Evolutionary conservation across 495 filamentous ascomycete species (phyloP), one percentile per base, ranked within the genome.

Genomic region (Glarea lozoyensis): DNA sequence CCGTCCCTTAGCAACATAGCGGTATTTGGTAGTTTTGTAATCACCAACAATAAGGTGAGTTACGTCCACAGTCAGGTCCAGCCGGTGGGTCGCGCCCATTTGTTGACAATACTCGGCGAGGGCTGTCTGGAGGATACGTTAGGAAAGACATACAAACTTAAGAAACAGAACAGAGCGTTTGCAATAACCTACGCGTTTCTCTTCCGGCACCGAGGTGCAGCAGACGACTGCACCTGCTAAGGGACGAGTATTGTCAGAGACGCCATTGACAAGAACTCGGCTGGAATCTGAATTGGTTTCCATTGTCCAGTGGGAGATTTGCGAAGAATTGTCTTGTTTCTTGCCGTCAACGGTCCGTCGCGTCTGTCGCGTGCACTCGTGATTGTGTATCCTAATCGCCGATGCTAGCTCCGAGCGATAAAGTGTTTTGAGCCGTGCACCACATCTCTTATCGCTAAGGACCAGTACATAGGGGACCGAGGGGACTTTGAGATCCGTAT

Each of bases 1-100:
- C 21, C 92, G 74, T 58, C 89, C 84, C 48, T 79, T 87, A 17
- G 92, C 92, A 54, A 96, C 90, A 63, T 92, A 95, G 55, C 80
- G 82, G 67, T 98, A 98, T 60, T 98, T 98, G 11, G 81, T 75
- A 0, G 89, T 96, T 50, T 86, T 73, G 43, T 82, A 81, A 45
- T 84, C 81, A 54, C 88, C 92, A 49, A 94, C 85, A 50, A 98
- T 76, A 21, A 98, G 75, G 65, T 98, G 92, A 2, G 92, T 98
- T 45, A 94, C 88, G 58, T 96, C 87, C 34, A 84, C 84, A 23
- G 92, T 97, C n/a, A 98, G 79, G 60, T 97, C 87, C 55, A 84
- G 79, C 45, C 82, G 81, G 67, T 90, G 83, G 44, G 70, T 63
- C 22, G 89, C 92, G 46, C 92, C 92, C 75, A 98, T 90, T 52